Evolutionary conservation across 805 yeast species (phyloP).

Genomic region (Hanseniaspora hatyaiensis): DNA sequence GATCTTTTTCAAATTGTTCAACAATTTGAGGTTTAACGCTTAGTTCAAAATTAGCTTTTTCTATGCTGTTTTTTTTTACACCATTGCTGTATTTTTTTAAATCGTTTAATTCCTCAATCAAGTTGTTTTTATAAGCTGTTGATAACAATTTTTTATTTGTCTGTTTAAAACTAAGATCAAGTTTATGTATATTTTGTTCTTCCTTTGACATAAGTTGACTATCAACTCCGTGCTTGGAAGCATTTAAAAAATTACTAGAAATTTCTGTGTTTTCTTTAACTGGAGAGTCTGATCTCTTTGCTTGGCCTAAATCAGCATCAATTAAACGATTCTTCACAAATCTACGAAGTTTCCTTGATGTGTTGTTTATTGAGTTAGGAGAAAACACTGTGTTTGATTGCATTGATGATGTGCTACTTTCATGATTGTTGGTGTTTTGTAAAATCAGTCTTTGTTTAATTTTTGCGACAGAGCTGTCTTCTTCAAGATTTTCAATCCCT

Average conservation of each 20-base stretch:
- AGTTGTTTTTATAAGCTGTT: not conserved
- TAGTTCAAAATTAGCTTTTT: not conserved
- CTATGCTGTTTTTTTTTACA: conserved; percentile 14
- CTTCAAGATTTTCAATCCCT: not conserved
- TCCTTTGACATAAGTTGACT: not conserved
- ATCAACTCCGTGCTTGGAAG: not conserved
- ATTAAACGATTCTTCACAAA: conserved; percentile 13
- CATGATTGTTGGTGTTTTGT: not conserved
- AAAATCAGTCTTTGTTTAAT: not conserved
- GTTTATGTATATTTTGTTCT: too few species aligned
- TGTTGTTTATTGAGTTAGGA: conserved; percentile 23
- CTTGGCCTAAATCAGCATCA: conserved; percentile 13
- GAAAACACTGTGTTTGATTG: too few species aligned
- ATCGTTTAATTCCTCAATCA: not conserved
- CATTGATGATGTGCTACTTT: too few species aligned
- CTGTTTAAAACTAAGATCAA: conserved; percentile 1
- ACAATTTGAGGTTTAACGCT: too few species aligned
- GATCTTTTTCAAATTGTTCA: conserved; percentile 17
- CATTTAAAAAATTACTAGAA: not conserved
- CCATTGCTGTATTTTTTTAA: conserved; percentile 10
- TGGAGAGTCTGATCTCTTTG: conserved; percentile 15
- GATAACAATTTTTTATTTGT: not conserved
- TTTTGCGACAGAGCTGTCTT: not conserved
- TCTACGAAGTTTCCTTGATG: conserved; percentile 20
- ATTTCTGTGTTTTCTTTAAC: conserved; percentile 16